Evolutionary conservation across 2,329 filamentous ascomycete genomes (phyloP).

Genomic region (Aspergillus ustus): DNA sequence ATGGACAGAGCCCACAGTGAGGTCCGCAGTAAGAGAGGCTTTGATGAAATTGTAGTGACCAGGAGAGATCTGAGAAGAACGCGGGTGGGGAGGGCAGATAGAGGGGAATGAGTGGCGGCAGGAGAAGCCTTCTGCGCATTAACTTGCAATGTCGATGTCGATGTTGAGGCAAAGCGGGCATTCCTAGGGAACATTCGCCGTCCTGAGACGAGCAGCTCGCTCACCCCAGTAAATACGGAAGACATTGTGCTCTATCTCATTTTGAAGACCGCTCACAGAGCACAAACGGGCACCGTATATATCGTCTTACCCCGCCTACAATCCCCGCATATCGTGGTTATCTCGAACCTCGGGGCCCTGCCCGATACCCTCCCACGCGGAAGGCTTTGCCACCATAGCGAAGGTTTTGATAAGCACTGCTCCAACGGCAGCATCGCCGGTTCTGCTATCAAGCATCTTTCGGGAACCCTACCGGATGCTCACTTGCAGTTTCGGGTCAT

Average conservation of each 20-base stretch:
- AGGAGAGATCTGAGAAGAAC: constrained; percentile 49
- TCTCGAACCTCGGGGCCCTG: background rate
- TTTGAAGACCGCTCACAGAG: background rate
- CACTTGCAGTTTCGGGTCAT: background rate
- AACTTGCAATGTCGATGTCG: background rate
- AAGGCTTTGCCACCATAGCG: background rate
- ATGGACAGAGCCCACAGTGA: constrained; percentile 70
- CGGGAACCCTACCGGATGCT: background rate
- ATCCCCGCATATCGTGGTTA: background rate
- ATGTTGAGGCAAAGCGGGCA: background rate
- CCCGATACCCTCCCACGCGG: background rate
- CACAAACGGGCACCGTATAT: background rate
- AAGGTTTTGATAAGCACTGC: background rate
- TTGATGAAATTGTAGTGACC: constrained; percentile 54
- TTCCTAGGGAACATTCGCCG: background rate
- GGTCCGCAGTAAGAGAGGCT: constrained; percentile 65
- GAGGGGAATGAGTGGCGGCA: constrained; percentile 21
- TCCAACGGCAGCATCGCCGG: background rate
- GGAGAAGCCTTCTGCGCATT: background rate
- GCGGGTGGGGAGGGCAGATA: constrained; percentile 37
- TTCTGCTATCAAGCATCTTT: background rate
- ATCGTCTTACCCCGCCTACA: background rate
- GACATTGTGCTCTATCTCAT: background rate
- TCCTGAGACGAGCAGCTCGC: background rate
- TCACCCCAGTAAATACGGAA: background rate